Conservation (phyloP, 108 stramenopile genomes). For the Thalassiosira profunda region DNA sequence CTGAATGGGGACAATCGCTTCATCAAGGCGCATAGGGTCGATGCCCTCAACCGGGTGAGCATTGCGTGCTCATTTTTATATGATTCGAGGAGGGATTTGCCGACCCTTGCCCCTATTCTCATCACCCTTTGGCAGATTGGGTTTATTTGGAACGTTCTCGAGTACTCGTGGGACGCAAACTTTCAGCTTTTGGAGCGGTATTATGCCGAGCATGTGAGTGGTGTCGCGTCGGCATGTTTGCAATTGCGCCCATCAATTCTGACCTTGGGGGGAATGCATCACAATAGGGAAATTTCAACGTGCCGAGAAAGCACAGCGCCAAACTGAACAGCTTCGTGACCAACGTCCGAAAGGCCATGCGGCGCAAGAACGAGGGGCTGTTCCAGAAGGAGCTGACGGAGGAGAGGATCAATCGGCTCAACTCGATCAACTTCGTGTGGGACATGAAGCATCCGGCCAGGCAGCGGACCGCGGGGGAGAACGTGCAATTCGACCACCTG, state of each 20-base stretch:
- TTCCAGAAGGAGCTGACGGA: constrained; percentile 8
- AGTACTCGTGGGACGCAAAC: constrained; percentile 14
- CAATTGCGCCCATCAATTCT: neutral
- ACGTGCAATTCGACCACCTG: neutral
- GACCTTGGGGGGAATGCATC: neutral
- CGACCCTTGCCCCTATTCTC: no score
- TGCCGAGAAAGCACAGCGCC: neutral
- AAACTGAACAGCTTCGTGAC: constrained; percentile 4
- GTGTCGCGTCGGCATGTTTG: neutral
- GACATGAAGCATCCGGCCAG: neutral
- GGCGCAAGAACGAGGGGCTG: constrained; percentile 1
- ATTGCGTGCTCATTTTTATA: no score
- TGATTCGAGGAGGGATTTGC: no score
- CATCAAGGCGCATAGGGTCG: constrained; percentile 24
- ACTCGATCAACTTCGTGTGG: constrained; percentile 11
- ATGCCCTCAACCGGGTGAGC: constrained; percentile 7
- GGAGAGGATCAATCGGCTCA: constrained; percentile 4
- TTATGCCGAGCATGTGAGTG: constrained; percentile 8
- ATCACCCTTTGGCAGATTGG: constrained; percentile 5
- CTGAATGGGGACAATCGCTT: constrained; percentile 27
- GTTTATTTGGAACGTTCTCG: constrained; percentile 19
- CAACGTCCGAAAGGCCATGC: constrained; percentile 1
- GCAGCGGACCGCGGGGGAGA: neutral
- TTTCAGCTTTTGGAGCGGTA: constrained; percentile 6
- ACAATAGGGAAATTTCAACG: constrained; percentile 4